Percentiles rank a stretch among this genome's conserved stretches.
phyloP scores from a whole-genome alignment of 352 stramenopile genomes.

The Phytopythium oedochilum region DNA sequence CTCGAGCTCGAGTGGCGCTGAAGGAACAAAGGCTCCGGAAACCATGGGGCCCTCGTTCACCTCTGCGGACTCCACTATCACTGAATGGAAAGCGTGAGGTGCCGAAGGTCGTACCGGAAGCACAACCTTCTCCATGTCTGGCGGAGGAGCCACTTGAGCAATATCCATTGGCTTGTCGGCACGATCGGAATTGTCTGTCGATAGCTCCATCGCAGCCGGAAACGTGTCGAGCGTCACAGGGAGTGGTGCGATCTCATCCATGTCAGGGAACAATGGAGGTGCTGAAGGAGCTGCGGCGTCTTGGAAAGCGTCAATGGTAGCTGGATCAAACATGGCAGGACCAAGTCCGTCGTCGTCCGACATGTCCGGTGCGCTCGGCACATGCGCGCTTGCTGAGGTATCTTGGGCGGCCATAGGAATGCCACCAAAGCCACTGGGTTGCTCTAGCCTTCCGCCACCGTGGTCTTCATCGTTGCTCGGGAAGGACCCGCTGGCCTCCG shows the following conservation, averaged over 20 bases:
- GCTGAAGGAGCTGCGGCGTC: background rate
- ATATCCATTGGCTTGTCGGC: background rate
- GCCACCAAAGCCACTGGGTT: background rate
- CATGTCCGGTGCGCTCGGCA: slow-evolving; percentile 2
- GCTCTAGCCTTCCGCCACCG: background rate
- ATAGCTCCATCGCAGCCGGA: background rate
- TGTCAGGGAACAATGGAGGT: slow-evolving; percentile 1
- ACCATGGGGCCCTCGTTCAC: background rate
- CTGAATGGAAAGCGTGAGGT: slow-evolving; percentile 1
- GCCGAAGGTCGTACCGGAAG: background rate
- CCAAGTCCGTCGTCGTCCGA: background rate
- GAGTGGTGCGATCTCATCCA: background rate
- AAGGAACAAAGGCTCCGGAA: slow-evolving; percentile 9
- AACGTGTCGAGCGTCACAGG: too few relatives aligned
- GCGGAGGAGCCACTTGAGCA: background rate
- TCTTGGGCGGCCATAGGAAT: background rate
- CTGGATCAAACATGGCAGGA: background rate
- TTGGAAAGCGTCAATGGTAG: background rate
- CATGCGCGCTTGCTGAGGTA: background rate
- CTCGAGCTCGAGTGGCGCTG: slow-evolving; percentile 24
- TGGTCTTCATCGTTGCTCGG: slow-evolving; percentile 11
- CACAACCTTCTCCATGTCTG: background rate
- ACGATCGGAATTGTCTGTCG: background rate
- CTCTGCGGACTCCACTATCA: background rate
- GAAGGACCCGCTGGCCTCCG: slow-evolving; percentile 17